Percentiles rank a stretch among this genome's conserved stretches.
These are phyloP conservation scores for Tricholoma hemisulphureum DNA, from an alignment of 768 basidiomycete species.

Conservation along the genomic window DNA sequence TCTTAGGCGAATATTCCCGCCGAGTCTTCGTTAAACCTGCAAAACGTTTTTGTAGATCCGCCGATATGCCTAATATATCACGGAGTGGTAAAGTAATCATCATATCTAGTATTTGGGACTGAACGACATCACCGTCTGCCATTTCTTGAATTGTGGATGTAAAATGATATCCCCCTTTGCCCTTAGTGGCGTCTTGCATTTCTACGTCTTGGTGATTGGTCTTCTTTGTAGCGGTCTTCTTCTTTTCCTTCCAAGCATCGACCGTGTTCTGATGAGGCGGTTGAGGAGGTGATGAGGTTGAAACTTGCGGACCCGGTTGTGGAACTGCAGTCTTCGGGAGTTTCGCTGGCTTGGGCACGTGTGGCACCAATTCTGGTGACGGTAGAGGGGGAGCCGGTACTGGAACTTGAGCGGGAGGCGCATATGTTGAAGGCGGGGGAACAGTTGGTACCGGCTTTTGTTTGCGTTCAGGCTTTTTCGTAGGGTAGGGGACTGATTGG, in stretches of 20 bases:
- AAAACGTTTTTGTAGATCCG: constrained; percentile 6
- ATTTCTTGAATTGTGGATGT: constrained; percentile 7
- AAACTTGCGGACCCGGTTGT: background rate
- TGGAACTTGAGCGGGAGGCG: too few relatives aligned
- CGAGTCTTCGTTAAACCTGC: constrained; percentile 1
- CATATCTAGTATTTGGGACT: constrained; percentile 1
- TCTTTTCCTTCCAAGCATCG: background rate
- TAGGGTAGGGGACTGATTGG: background rate
- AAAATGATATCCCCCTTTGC: too few relatives aligned
- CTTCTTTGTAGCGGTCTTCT: too few relatives aligned
- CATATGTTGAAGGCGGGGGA: too few relatives aligned
- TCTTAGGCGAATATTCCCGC: constrained; percentile 1
- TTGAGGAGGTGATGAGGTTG: background rate
- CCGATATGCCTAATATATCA: background rate
- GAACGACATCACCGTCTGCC: background rate
- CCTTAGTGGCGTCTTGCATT: too few relatives aligned
- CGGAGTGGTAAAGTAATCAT: constrained; percentile 1
- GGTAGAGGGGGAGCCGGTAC: too few relatives aligned
- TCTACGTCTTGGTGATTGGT: too few relatives aligned
- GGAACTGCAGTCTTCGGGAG: too few relatives aligned
- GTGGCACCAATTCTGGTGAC: too few relatives aligned
- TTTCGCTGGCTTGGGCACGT: too few relatives aligned
- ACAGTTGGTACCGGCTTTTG: background rate
- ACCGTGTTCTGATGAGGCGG: background rate
- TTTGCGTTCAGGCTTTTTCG: background rate